Evolutionary conservation across 805 yeast genomes (phyloP).

Genomic region (Candida chilensis): DNA sequence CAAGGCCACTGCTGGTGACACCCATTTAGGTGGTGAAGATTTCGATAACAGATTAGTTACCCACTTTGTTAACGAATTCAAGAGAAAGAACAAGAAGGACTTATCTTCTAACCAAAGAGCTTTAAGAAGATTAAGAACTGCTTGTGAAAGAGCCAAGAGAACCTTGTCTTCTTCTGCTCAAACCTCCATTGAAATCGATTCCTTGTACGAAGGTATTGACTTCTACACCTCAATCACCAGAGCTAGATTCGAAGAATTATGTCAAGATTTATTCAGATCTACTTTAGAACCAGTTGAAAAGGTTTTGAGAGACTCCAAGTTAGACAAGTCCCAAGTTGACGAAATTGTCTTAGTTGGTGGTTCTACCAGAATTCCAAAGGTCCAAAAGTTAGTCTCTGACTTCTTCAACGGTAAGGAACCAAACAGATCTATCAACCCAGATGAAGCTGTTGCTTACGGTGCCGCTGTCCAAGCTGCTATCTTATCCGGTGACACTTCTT

Average conservation of each 20-base stretch:
- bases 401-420: slow-evolving; percentile 97
- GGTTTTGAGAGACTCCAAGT: slow-evolving; percentile 83
- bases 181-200: slow-evolving; percentile 92
- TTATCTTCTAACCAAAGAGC: slow-evolving; percentile 92
- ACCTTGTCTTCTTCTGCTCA: slow-evolving; percentile 93
- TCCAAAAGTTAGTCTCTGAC: slow-evolving; percentile 91
- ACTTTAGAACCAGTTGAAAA: slow-evolving; percentile 93
- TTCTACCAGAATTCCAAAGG: slow-evolving; percentile 96
- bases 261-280: slow-evolving; percentile 90
- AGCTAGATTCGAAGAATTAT: slow-evolving; percentile 95
- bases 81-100: slow-evolving; percentile 97
- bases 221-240: slow-evolving; percentile 94
- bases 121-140: slow-evolving; percentile 96
- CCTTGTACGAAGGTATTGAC: slow-evolving; percentile 90
- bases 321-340: slow-evolving; percentile 82
- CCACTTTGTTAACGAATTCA: slow-evolving; percentile 91
- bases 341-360: slow-evolving; percentile 97
- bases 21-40: slow-evolving; percentile 98
- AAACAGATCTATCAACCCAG: slow-evolving; percentile 94
- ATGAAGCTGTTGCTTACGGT: slow-evolving; percentile 99
- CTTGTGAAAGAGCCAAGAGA: slow-evolving; percentile 99
- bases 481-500: slow-evolving; percentile 88
- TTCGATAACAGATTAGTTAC: slow-evolving; percentile 94
- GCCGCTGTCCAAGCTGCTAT: slow-evolving; percentile 99
- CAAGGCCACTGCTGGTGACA: slow-evolving; percentile 89